These are phyloP conservation scores for Akebia trifoliata DNA, from an alignment of 164 flowering plant genomes.

Conservation along the genomic window DNA sequence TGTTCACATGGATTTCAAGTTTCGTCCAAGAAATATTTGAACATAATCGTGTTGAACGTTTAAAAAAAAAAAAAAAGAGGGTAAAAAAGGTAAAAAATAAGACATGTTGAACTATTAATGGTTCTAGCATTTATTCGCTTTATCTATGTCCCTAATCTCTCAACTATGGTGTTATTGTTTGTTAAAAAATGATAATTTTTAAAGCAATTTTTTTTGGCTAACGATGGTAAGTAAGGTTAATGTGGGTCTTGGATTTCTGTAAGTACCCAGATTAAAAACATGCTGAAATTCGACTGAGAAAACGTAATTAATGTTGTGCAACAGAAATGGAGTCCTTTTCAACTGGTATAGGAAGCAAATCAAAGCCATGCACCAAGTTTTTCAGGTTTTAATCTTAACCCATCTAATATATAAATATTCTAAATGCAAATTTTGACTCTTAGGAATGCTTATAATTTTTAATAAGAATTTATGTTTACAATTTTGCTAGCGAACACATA, in stretches of 20 bases:
- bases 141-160: not conserved
- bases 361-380: slow-evolving; percentile 99
- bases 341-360: slow-evolving; percentile 99
- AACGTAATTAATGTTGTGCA: slow-evolving; percentile 70
- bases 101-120: not conserved
- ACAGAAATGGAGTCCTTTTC: slow-evolving; percentile 87
- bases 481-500: slow-evolving; percentile 16
- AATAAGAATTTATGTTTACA: slow-evolving; percentile 17
- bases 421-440: slow-evolving; percentile 27
- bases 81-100: not conserved
- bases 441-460: slow-evolving; percentile 21
- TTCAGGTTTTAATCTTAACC: slow-evolving; percentile 95
- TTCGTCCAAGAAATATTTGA: not conserved
- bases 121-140: not conserved
- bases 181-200: slow-evolving; percentile 3
- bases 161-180: not conserved
- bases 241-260: slow-evolving; percentile 8
- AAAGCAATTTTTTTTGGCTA: not conserved
- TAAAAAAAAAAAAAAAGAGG: too few relatives aligned
- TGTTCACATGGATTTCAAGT: not conserved
- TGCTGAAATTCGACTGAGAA: slow-evolving; percentile 47
- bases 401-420: slow-evolving; percentile 42
- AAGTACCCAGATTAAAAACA: slow-evolving; percentile 20
- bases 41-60: not conserved
- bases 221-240: slow-evolving; percentile 8